A percentile compares a stretch with the other conserved stretches of the same genome.
Conservation (phyloP, 2,329 filamentous ascomycete species). For the Penicillium sp. region DNA sequence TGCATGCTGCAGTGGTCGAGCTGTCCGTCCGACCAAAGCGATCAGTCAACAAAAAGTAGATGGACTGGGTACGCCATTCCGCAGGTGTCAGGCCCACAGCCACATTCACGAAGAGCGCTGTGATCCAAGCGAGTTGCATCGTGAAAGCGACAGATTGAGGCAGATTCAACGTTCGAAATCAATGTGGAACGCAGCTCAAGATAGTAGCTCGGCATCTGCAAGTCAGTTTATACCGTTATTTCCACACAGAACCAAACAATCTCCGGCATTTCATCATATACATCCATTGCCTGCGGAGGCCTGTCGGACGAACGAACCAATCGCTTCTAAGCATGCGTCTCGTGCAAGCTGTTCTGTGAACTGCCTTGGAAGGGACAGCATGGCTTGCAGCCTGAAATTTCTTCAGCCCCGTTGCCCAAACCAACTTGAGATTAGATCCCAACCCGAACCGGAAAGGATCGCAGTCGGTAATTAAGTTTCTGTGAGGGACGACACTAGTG, state of each 20-base stretch:
- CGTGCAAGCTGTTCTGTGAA: background rate
- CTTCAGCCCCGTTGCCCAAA: background rate
- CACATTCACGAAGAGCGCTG: background rate
- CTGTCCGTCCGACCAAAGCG: constrained; percentile 43
- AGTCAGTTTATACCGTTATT: background rate
- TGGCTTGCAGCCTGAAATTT: background rate
- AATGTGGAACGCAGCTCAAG: background rate
- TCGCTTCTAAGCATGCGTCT: background rate
- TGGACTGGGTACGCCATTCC: constrained; percentile 44
- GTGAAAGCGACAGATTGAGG: background rate
- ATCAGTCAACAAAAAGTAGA: constrained; percentile 49
- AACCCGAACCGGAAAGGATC: background rate
- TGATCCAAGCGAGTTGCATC: background rate
- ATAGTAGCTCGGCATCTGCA: background rate
- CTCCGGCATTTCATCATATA: background rate
- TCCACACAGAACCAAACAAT: background rate
- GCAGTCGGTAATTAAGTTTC: background rate
- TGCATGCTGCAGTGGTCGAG: constrained; percentile 35
- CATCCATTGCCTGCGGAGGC: background rate
- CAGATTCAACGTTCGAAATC: background rate
- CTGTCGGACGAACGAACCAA: background rate
- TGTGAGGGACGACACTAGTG: background rate
- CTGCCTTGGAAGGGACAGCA: background rate
- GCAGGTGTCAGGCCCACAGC: constrained; percentile 23
- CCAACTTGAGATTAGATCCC: background rate